Evolutionary conservation across 202 grass and related monocot genomes (phyloP).

Genomic region (Panicum hallii): DNA sequence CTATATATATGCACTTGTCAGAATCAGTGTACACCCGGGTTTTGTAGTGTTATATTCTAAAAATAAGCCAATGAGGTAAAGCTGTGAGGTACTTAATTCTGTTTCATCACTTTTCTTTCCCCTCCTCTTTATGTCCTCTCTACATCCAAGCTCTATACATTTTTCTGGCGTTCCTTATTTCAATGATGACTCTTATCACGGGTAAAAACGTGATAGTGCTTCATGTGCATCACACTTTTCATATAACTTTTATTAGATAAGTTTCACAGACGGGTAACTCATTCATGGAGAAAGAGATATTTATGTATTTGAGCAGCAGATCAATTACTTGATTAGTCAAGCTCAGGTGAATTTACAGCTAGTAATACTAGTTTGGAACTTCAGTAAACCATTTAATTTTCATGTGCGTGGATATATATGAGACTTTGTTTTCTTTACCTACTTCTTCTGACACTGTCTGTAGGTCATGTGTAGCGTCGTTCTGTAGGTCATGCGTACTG

Average conservation of each 20-base stretch:
- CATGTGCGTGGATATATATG: background rate
- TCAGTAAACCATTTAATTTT: background rate
- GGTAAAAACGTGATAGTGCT: background rate
- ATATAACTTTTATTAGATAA: background rate
- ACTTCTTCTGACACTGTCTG: background rate
- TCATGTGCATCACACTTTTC: background rate
- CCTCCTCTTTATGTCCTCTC: background rate
- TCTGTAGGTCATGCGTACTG: background rate
- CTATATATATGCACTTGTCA: background rate
- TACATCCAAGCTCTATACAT: background rate
- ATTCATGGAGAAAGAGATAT: background rate
- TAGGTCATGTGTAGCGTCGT: background rate
- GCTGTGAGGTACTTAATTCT: background rate
- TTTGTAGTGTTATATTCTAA: background rate
- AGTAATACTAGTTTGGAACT: background rate
- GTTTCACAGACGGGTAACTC: background rate
- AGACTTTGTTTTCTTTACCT: background rate
- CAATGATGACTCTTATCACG: background rate
- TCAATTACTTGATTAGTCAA: background rate
- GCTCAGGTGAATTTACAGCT: background rate
- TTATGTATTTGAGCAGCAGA: background rate
- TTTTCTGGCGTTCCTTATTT: background rate
- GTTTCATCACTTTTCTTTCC: background rate
- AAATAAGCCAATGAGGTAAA: background rate
- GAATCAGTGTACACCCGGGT: no score